phyloP scores from a whole-genome alignment of 2,329 filamentous ascomycete genomes.

The Arthrobotrys sinensis region DNA sequence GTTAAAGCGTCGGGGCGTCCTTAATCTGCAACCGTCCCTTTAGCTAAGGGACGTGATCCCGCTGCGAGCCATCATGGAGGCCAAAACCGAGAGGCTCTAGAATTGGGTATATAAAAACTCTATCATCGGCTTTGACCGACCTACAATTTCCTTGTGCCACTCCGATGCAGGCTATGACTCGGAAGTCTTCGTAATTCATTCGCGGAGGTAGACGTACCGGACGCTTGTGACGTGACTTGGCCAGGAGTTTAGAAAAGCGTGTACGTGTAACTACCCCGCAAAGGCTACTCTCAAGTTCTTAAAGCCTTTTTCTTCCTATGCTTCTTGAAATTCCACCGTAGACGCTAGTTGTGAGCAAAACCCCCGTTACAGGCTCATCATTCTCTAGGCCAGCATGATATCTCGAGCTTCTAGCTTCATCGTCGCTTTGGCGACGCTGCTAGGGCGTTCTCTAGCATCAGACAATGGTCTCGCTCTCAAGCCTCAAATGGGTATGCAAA shows the following conservation, averaged over 20 bases:
- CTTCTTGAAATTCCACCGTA: neutral
- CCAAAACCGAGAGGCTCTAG: too few species aligned
- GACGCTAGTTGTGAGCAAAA: constrained; percentile 3
- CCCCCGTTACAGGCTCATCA: neutral
- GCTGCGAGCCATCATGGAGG: too few species aligned
- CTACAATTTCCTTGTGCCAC: neutral
- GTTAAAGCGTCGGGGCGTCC: too few species aligned
- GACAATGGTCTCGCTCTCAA: constrained; percentile 60
- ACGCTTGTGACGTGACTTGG: constrained; percentile 5
- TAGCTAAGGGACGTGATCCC: too few species aligned
- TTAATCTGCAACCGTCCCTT: too few species aligned
- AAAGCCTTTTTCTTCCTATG: neutral
- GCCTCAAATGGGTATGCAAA: constrained; percentile 62
- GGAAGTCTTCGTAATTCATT: constrained; percentile 3
- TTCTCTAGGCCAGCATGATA: constrained; percentile 1
- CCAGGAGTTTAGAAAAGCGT: neutral
- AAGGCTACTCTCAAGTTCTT: neutral
- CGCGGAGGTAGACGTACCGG: constrained; percentile 14
- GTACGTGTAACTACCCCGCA: constrained; percentile 6
- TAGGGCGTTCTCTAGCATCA: constrained; percentile 14
- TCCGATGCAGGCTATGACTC: neutral
- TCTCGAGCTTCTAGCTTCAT: neutral
- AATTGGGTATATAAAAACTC: neutral
- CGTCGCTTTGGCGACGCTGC: constrained; percentile 20
- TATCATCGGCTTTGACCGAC: neutral